phyloP scores from a whole-genome alignment of 129 eudicot species.

The Lactuca saligna region DNA sequence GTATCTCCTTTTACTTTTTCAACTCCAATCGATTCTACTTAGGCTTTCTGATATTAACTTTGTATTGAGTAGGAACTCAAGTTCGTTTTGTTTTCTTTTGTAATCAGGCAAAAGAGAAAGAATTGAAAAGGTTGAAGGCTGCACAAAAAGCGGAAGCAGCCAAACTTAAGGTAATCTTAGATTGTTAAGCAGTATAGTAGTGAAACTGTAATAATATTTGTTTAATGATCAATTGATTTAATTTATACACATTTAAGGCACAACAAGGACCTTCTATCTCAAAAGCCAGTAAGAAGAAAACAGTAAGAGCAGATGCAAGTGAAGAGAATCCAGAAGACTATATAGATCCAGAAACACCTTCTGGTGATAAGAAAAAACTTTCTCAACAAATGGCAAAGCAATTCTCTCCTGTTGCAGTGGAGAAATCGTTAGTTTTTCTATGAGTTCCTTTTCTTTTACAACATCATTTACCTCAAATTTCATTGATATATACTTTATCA shows the following conservation, averaged over 20 bases:
- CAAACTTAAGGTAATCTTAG: constrained; percentile 63
- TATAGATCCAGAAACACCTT: constrained; percentile 87
- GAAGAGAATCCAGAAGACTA: constrained; percentile 71
- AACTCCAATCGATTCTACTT: not conserved
- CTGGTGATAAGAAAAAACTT: constrained; percentile 81
- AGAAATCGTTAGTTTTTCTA: constrained; percentile 62
- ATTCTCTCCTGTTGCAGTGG: constrained; percentile 81
- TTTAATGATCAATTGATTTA: constrained; percentile 12
- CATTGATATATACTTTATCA: not conserved
- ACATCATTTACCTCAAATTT: constrained; percentile 4
- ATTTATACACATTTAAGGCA: constrained; percentile 36
- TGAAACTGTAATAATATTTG: not conserved
- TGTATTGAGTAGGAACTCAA: not conserved
- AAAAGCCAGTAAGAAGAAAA: constrained; percentile 65
- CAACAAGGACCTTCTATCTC: constrained; percentile 56
- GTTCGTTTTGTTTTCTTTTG: not conserved
- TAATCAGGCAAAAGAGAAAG: constrained; percentile 80
- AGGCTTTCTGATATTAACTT: no score
- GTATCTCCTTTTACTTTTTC: constrained; percentile 1
- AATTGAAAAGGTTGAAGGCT: constrained; percentile 82
- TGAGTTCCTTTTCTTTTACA: not conserved
- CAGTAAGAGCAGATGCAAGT: constrained; percentile 48
- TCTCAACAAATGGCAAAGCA: constrained; percentile 79
- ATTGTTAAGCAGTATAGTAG: not conserved
- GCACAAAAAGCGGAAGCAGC: constrained; percentile 92